phyloP scores from a whole-genome alignment of 2,329 filamentous ascomycete genomes.

The Colletotrichum simmondsii region DNA sequence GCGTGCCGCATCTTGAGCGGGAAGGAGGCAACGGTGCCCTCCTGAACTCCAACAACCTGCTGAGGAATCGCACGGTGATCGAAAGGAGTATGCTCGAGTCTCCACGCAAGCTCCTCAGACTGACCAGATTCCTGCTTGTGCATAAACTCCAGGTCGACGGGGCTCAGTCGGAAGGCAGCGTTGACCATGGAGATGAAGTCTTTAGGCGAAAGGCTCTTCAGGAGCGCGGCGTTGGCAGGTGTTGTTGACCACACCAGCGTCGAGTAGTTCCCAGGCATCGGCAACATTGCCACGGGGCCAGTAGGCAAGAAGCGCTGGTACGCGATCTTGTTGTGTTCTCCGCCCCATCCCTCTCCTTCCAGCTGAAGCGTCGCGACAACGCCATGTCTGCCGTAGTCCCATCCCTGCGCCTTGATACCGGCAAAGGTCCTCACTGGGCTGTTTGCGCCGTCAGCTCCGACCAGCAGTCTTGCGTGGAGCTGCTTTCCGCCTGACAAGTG shows the following conservation, averaged over 20 bases:
- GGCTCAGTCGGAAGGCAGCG: constrained; percentile 85
- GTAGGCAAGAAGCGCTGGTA: constrained; percentile 96
- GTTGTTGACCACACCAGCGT: constrained; percentile 97
- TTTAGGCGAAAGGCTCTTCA: constrained; percentile 78
- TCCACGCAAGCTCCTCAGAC: constrained; percentile 85
- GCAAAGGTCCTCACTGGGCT: constrained; percentile 93
- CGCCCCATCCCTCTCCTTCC: constrained; percentile 67
- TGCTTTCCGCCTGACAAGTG: constrained; percentile 74
- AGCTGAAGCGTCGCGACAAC: constrained; percentile 90
- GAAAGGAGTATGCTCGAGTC: constrained; percentile 75
- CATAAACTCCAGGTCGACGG: constrained; percentile 85
- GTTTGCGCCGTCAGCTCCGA: constrained; percentile 95
- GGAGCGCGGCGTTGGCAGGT: constrained; percentile 77
- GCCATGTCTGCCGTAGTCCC: constrained; percentile 93
- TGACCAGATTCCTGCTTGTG: constrained; percentile 71
- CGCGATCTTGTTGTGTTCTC: constrained; percentile 74
- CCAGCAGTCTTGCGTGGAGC: constrained; percentile 83
- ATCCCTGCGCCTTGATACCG: constrained; percentile 85
- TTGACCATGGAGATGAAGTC: constrained; percentile 93
- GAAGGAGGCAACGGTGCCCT: constrained; percentile 86
- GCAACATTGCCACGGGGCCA: constrained; percentile 90
- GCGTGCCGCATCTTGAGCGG: constrained; percentile 92
- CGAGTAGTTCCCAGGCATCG: constrained; percentile 83
- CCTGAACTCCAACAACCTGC: constrained; percentile 76
- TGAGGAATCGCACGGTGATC: constrained; percentile 70